Percentiles rank a stretch among this genome's conserved stretches.
Conservation (phyloP, 495 filamentous ascomycete species). For the Evernia prunastri region DNA sequence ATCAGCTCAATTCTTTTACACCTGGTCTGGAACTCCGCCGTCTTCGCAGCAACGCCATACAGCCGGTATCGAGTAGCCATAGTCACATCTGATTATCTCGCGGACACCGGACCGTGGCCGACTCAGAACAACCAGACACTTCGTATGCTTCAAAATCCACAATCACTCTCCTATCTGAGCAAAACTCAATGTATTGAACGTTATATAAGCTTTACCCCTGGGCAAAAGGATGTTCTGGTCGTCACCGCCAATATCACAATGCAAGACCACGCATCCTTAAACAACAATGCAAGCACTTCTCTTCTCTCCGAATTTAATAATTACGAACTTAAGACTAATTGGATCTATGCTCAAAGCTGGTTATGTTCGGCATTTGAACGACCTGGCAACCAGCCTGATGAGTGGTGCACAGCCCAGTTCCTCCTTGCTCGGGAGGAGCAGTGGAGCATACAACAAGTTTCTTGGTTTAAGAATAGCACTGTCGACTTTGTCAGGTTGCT, state of each 20-base stretch:
- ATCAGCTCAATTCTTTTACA: neutral
- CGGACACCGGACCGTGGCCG: conserved; percentile 26
- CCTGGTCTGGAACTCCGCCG: conserved; percentile 31
- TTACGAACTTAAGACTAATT: too few species aligned
- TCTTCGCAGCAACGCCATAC: conserved; percentile 26
- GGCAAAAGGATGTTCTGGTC: conserved; percentile 16
- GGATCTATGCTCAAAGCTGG: too few species aligned
- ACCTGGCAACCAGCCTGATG: too few species aligned
- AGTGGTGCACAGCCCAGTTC: too few species aligned
- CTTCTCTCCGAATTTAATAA: too few species aligned
- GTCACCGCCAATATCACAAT: conserved; percentile 22
- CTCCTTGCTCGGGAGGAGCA: too few species aligned
- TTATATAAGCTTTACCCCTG: neutral
- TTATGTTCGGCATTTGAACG: too few species aligned
- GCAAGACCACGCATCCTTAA: neutral
- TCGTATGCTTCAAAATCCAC: conserved; percentile 32
- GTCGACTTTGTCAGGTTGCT: too few species aligned
- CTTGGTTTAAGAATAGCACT: too few species aligned
- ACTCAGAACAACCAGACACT: conserved; percentile 22
- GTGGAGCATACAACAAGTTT: too few species aligned
- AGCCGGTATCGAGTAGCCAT: neutral
- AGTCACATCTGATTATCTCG: neutral
- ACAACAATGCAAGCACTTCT: conserved; percentile 12
- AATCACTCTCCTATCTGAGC: neutral
- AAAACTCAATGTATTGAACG: neutral